Evolutionary conservation across 306 rosid species (phyloP), one percentile per base, ranked within the genome.

Genomic region (Cicer arietinum): DNA sequence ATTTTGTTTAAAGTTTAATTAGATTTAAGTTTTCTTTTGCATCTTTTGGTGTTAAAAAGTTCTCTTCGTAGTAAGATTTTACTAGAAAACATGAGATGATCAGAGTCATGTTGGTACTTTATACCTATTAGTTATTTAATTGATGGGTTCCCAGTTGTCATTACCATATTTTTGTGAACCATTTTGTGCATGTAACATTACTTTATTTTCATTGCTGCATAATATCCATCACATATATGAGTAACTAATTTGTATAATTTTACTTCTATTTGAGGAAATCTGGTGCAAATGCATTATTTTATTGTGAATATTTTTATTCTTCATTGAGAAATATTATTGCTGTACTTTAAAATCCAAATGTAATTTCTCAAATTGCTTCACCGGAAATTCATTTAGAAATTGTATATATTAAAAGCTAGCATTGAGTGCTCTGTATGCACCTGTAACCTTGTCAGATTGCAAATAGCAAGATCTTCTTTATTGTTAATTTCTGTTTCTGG

Each of bases 301-400:
- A 52, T 52, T 6, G 22, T 52, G 58, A 52, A 52, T 16, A 16
- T 6, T 52, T 52, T 11, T 47, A 47, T 30, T 30, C 52, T 47
- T 47, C 10, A 12, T 47, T 1, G 16, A 8, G 7, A 20, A 66
- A 47, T 35, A 37, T 37, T 13, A 35, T 5, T 69, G 7, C 7
- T 9, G 16, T 39, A 14, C 47, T 12, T 39, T 62, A 22, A 62
- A 59, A 7, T 59, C 4, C 6, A 46, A 9, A 13, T 69, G 10
- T 69, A 30, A n/a, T 50, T 51, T 69, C 74, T 69, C 72, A 67
- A 67, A 67, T 45, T 47, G 43, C 44, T 68, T 47, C 59, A 25
- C 25, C n/a, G 12, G 22, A 9, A 47, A 47, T 47, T 47, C 25
- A 67, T 22, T 8, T 44, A 22, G 73, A 25, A 25, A 20, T 11